These are phyloP conservation scores for Paramecium pentaurelia DNA, from an alignment of 73 alveolate genomes.

Conservation along the genomic window DNA sequence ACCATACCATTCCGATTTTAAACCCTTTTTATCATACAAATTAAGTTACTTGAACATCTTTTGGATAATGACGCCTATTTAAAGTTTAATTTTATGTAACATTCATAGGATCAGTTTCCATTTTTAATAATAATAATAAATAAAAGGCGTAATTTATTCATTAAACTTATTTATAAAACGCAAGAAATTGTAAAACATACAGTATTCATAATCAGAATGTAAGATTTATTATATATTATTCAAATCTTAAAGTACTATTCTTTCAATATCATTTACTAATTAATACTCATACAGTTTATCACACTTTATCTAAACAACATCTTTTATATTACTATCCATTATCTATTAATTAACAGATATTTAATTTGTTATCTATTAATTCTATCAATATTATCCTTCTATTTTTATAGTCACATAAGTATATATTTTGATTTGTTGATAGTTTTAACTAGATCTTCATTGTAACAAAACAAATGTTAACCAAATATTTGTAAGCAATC, in stretches of 20 bases:
- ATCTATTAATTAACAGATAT: too few relatives aligned
- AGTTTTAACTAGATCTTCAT: too few relatives aligned
- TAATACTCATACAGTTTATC: too few relatives aligned
- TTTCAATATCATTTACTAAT: neutral
- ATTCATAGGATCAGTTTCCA: slow-evolving; percentile 47
- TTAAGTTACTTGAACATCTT: neutral
- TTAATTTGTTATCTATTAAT: too few relatives aligned
- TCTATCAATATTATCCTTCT: too few relatives aligned
- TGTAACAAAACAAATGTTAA: too few relatives aligned
- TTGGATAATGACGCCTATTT: slow-evolving; percentile 24
- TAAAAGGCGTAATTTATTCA: neutral
- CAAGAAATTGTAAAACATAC: neutral
- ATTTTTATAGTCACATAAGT: too few relatives aligned
- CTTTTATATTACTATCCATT: too few relatives aligned
- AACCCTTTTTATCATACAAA: neutral
- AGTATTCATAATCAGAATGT: neutral
- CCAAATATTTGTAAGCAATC: too few relatives aligned
- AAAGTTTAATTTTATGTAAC: neutral
- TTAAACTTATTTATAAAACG: neutral
- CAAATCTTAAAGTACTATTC: neutral
- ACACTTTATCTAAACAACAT: too few relatives aligned
- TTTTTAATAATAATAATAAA: neutral
- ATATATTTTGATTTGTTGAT: too few relatives aligned
- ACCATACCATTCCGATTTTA: slow-evolving; percentile 42
- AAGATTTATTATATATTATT: neutral